Base-by-base conservation (phyloP, 2,329 filamentous ascomycete species). In the Penicillium sp. region DNA sequence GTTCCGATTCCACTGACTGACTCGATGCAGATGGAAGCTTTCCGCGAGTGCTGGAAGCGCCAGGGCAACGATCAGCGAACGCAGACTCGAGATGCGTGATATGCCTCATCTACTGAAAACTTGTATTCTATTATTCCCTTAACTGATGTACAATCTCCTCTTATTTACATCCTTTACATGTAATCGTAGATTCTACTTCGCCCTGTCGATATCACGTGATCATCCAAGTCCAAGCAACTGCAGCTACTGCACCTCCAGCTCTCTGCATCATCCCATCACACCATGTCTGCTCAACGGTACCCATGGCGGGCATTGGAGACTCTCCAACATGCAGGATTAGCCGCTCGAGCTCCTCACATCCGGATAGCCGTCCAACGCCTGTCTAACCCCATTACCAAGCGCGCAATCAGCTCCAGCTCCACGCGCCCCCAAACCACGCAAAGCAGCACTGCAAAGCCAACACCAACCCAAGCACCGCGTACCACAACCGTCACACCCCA, bases 41-140 rank as follows among this genome's bases (percentile, higher is more conserved):
- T 97, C 68, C 84, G 84, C 64, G 81, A 86, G 62, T 97, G 92
- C 72, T 97, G 92, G 92, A 95, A 95, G 73, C 79, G 78, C 56
- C 85, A 95, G 62, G 85, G 89, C 42, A 97, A 97, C 69, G 85
- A 95, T 62, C 75, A 87, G 68, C 82, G 93, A 63, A 96, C 91
- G 0, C 79, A 79, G 46, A 84, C 80, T 37, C 92, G 89, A 66
- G 85, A 95, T 66, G 79, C 77, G 32, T 82, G 59, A 62, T 15
- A 10, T 25, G 6, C 25, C 9, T 20, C 12, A 33, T 18, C 15
- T n/a, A 41, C 27, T 12, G 9, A 25, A 18, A 9, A n/a, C 27
- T n/a, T 29, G 41, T 49, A 44, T 25, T 38, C 27, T 40, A 33
- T 12, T 7, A 8, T 33, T 9, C 10, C 13, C 20, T 33, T 23